Conservation (phyloP, 2,329 filamentous ascomycete species). For the Pseudogymnoascus sp. region DNA sequence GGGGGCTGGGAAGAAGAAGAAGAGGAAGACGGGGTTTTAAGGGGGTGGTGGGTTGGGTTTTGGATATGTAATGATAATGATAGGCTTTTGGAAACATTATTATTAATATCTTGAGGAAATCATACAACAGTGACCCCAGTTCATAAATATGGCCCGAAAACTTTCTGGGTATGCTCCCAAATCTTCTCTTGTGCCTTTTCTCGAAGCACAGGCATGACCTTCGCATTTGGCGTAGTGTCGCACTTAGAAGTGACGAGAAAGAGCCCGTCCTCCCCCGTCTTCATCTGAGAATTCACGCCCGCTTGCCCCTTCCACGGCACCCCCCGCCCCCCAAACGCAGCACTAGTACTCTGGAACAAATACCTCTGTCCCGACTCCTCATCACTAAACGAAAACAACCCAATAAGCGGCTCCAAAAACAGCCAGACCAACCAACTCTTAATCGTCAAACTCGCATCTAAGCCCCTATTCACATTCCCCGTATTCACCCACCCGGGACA, state of each 20-base stretch:
- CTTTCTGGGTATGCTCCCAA: slow-evolving; percentile 31
- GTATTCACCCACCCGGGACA: slow-evolving; percentile 32
- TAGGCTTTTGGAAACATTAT: not conserved
- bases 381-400: slow-evolving; percentile 25
- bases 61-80: not conserved
- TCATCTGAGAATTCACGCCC: slow-evolving; percentile 27
- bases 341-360: slow-evolving; percentile 33
- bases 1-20: slow-evolving; percentile 35
- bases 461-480: slow-evolving; percentile 13
- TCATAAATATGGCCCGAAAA: slow-evolving; percentile 23
- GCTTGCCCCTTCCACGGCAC: slow-evolving; percentile 28
- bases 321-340: slow-evolving; percentile 32
- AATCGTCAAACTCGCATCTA: slow-evolving; percentile 17
- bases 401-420: slow-evolving; percentile 29
- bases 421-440: slow-evolving; percentile 29
- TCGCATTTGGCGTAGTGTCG: slow-evolving; percentile 29
- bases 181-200: slow-evolving; percentile 27
- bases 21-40: slow-evolving; percentile 38
- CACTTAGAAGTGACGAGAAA: slow-evolving; percentile 32
- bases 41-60: not conserved
- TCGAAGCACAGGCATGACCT: slow-evolving; percentile 25
- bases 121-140: not conserved
- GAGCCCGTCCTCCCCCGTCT: slow-evolving; percentile 25
- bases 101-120: not conserved
- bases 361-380: slow-evolving; percentile 32